Conservation (phyloP, 2,329 filamentous ascomycete species). For the Neonectria magnoliae region DNA sequence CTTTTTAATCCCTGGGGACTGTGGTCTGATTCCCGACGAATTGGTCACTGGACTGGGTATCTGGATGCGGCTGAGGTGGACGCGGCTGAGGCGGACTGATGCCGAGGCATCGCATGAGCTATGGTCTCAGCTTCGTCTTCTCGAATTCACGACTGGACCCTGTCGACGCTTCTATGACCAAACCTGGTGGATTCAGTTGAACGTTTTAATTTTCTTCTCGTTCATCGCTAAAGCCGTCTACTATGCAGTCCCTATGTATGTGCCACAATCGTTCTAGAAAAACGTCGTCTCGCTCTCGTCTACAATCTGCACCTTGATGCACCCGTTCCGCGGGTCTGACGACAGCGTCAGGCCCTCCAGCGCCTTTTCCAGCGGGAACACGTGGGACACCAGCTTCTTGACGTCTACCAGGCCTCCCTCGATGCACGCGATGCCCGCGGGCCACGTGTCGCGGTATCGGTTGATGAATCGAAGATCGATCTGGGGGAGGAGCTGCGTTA, state of each 20-base stretch:
- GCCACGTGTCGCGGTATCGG: slow-evolving; percentile 76
- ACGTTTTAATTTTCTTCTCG: background rate
- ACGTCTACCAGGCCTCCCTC: slow-evolving; percentile 69
- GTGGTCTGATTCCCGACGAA: background rate
- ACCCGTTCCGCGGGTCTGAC: slow-evolving; percentile 47
- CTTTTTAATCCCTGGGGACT: too few relatives aligned
- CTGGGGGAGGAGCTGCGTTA: slow-evolving; percentile 37
- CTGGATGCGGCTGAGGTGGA: slow-evolving; percentile 10
- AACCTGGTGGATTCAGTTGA: background rate
- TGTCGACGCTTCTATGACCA: background rate
- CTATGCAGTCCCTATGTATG: background rate
- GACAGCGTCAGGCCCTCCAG: slow-evolving; percentile 57
- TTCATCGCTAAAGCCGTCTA: slow-evolving; percentile 19
- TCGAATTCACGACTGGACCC: too few relatives aligned
- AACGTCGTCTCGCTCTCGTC: slow-evolving; percentile 42
- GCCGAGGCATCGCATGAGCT: slow-evolving; percentile 4
- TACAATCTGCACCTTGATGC: slow-evolving; percentile 51
- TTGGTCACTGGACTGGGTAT: background rate
- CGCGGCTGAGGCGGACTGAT: slow-evolving; percentile 11
- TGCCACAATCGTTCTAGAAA: slow-evolving; percentile 27
- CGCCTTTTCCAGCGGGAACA: slow-evolving; percentile 69
- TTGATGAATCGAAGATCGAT: slow-evolving; percentile 78
- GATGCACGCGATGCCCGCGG: slow-evolving; percentile 69
- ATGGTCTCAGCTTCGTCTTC: background rate
- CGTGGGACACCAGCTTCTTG: slow-evolving; percentile 68